phyloP scores from a whole-genome alignment of 257 asterid genomes.

The Jacaranda copaia region DNA sequence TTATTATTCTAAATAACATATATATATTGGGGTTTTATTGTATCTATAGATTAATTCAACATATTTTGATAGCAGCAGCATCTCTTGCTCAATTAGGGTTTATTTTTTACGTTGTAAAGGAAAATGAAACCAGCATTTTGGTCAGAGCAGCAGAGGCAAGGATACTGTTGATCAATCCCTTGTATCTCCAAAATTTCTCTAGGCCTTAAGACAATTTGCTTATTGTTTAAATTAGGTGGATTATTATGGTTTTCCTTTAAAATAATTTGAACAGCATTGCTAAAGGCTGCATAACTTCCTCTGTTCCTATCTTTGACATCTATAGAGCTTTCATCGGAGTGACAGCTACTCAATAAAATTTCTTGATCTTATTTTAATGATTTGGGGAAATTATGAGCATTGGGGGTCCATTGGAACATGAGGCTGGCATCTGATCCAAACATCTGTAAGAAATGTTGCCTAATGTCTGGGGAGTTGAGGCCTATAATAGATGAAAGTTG shows the following conservation, averaged over 20 bases:
- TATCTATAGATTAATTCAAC: no score
- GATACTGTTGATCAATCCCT: conserved; percentile 65
- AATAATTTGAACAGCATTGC: conserved; percentile 65
- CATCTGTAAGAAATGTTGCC: conserved; percentile 62
- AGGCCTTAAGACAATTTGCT: conserved; percentile 61
- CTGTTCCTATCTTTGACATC: conserved; percentile 57
- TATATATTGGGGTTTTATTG: no score
- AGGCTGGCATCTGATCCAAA: conserved; percentile 73
- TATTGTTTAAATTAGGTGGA: conserved; percentile 54
- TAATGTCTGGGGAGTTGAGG: conserved; percentile 58
- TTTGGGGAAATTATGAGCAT: conserved; percentile 40
- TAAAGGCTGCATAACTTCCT: conserved; percentile 76
- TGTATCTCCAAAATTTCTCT: conserved; percentile 52
- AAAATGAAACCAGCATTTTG: conserved; percentile 63
- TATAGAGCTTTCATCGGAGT: conserved; percentile 68
- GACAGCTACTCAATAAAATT: conserved; percentile 80
- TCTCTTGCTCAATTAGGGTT: no score
- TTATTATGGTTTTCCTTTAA: conserved; percentile 69
- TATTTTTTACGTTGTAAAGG: no score
- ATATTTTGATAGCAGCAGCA: no score
- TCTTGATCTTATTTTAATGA: conserved; percentile 71
- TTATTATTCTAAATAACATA: no score
- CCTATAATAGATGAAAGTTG: conserved; percentile 59
- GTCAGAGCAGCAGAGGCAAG: conserved; percentile 75
- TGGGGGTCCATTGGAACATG: conserved; percentile 47